phyloP scores from a whole-genome alignment of 2,329 filamentous ascomycete genomes.

The Paraphaeosphaeria sporulosa region DNA sequence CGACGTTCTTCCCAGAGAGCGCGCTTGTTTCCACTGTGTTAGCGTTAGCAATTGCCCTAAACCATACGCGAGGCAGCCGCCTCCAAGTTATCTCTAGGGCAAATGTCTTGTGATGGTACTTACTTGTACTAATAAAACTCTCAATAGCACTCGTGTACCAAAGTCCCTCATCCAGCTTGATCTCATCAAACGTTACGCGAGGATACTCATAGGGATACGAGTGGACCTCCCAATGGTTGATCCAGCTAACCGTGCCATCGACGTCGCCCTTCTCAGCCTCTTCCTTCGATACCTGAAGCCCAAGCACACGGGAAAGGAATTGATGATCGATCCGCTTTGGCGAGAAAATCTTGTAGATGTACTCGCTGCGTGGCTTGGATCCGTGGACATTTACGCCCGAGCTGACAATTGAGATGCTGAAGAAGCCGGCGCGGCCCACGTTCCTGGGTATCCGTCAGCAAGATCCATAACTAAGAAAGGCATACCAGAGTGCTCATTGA shows the following conservation, averaged over 20 bases:
- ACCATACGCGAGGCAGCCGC: background rate
- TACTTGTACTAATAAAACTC: conserved; percentile 86
- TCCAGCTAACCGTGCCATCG: conserved; percentile 42
- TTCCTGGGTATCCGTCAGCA: background rate
- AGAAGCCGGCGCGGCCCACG: conserved; percentile 69
- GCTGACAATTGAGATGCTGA: conserved; percentile 79
- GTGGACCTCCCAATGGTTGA: conserved; percentile 69
- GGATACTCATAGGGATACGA: conserved; percentile 88
- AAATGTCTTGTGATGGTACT: background rate
- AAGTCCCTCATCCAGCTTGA: conserved; percentile 68
- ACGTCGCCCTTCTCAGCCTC: conserved; percentile 42
- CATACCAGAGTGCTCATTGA: too few relatives aligned
- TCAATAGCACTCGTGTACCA: conserved; percentile 80
- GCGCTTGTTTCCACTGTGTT: conserved; percentile 81
- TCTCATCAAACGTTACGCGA: conserved; percentile 85
- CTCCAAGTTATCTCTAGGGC: too few relatives aligned
- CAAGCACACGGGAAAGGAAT: conserved; percentile 61
- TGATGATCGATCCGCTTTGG: conserved; percentile 55
- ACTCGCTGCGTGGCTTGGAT: conserved; percentile 52
- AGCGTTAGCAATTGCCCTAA: background rate
- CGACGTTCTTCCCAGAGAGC: conserved; percentile 86
- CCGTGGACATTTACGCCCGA: conserved; percentile 65
- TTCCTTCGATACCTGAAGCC: conserved; percentile 39
- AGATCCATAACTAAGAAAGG: background rate
- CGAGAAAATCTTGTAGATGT: conserved; percentile 74